Evolutionary conservation across 2,329 filamentous ascomycete genomes (phyloP).

Genomic region (Mariannaea sp.): DNA sequence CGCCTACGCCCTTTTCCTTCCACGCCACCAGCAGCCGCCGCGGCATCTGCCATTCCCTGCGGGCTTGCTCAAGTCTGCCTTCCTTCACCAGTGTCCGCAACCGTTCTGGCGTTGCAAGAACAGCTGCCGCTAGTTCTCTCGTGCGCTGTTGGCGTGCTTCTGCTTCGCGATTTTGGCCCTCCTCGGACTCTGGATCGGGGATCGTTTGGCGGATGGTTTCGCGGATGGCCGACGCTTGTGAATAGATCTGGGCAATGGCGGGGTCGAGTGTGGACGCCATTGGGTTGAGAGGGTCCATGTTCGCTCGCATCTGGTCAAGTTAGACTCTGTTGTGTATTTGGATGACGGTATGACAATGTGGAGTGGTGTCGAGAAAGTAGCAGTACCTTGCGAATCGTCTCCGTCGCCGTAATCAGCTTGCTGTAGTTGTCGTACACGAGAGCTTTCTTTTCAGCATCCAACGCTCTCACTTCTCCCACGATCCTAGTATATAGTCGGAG

Average conservation of each 20-base stretch:
- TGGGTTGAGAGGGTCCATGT: constrained; percentile 79
- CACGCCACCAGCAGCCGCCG: constrained; percentile 56
- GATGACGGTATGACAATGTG: not conserved
- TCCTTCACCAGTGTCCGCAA: constrained; percentile 62
- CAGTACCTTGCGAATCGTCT: constrained; percentile 82
- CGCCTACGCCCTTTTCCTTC: constrained; percentile 60
- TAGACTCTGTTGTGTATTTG: not conserved
- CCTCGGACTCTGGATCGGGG: constrained; percentile 51
- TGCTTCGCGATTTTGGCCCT: constrained; percentile 43
- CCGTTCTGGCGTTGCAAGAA: constrained; percentile 63
- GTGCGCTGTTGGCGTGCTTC: constrained; percentile 45
- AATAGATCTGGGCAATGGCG: constrained; percentile 76
- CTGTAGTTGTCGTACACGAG: constrained; percentile 98
- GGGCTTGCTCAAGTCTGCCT: constrained; percentile 66
- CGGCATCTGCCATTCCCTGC: constrained; percentile 60
- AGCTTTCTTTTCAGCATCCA: constrained; percentile 96
- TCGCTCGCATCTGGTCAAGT: constrained; percentile 68
- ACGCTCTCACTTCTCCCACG: constrained; percentile 79
- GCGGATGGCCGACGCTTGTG: constrained; percentile 60
- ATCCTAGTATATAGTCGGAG: constrained; percentile 72
- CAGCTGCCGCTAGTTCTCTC: constrained; percentile 65
- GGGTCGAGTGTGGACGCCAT: constrained; percentile 74
- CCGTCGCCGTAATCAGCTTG: constrained; percentile 93
- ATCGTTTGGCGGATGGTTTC: constrained; percentile 55
- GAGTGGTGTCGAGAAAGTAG: too few relatives aligned